phyloP scores from a whole-genome alignment of 306 rosid species.

The Dryas drummondii region DNA sequence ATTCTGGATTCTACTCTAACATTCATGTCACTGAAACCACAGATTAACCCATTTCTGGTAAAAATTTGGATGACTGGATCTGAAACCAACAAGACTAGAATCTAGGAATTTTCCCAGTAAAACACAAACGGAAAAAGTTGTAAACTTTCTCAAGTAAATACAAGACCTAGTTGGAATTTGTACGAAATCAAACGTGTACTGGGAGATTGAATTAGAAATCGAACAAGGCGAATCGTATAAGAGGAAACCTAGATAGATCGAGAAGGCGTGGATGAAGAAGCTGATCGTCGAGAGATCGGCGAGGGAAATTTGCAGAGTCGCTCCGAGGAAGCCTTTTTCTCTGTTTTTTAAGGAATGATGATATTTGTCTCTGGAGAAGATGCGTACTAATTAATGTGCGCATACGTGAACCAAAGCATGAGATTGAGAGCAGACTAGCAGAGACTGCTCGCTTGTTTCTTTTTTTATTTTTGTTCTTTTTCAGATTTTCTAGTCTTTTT shows the following conservation, averaged over 20 bases:
- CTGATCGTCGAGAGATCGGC: conserved; percentile 10
- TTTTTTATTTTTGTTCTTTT: no score
- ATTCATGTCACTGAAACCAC: not conserved
- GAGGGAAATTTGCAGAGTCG: conserved; percentile 1
- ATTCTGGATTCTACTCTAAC: conserved; percentile 11
- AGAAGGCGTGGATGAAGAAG: not conserved
- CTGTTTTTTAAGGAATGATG: not conserved
- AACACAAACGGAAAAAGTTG: not conserved
- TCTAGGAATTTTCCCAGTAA: not conserved
- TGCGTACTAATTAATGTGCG: not conserved
- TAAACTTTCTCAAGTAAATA: not conserved
- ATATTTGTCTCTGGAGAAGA: not conserved
- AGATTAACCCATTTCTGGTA: conserved; percentile 13
- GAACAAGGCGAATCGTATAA: not conserved
- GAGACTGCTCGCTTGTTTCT: no score
- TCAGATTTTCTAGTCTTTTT: no score
- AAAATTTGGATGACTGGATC: conserved; percentile 38
- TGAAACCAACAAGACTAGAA: conserved; percentile 17
- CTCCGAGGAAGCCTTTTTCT: not conserved
- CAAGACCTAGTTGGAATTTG: not conserved
- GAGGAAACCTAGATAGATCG: conserved; percentile 22
- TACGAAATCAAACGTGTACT: not conserved
- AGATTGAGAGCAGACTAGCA: not conserved
- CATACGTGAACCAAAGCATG: not conserved
- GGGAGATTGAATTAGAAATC: not conserved